Conservation (phyloP, 495 filamentous ascomycete species). For the Friedmanniomyces endolithicus region DNA sequence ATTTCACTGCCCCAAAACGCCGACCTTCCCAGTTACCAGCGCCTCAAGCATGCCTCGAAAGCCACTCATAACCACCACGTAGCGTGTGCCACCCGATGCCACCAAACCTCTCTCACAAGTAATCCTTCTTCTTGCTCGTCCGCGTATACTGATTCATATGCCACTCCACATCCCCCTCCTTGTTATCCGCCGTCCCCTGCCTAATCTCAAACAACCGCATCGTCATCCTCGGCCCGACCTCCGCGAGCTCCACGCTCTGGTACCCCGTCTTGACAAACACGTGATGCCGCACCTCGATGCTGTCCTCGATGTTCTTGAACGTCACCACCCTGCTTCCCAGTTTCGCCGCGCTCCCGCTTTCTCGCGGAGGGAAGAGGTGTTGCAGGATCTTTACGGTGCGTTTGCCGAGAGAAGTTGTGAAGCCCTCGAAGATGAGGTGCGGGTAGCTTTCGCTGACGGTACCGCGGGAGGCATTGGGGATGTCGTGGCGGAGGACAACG, state of each 20-base stretch:
- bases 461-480: conserved; percentile 72
- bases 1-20: too few relatives aligned
- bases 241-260: conserved; percentile 79
- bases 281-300: conserved; percentile 74
- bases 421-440: conserved; percentile 90
- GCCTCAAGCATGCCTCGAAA: too few relatives aligned
- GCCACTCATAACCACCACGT: too few relatives aligned
- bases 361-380: conserved; percentile 87
- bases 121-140: conserved; percentile 84
- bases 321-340: conserved; percentile 81
- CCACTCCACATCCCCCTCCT: conserved; percentile 96
- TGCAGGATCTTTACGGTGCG: conserved; percentile 84
- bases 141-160: conserved; percentile 87
- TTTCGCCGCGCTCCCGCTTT: conserved; percentile 47
- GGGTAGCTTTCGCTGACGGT: conserved; percentile 92
- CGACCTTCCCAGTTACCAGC: too few relatives aligned
- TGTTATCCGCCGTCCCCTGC: conserved; percentile 85
- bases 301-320: conserved; percentile 91
- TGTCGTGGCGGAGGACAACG: conserved; percentile 84
- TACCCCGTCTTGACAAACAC: conserved; percentile 76
- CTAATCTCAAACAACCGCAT: conserved; percentile 93
- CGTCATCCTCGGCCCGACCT: conserved; percentile 92
- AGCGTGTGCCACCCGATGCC: too few relatives aligned
- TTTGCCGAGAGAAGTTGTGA: conserved; percentile 67
- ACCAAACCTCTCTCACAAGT: too few relatives aligned